Evolutionary conservation across 208 protist genomes (phyloP).

Genomic region (Crithidia expoeki): DNA sequence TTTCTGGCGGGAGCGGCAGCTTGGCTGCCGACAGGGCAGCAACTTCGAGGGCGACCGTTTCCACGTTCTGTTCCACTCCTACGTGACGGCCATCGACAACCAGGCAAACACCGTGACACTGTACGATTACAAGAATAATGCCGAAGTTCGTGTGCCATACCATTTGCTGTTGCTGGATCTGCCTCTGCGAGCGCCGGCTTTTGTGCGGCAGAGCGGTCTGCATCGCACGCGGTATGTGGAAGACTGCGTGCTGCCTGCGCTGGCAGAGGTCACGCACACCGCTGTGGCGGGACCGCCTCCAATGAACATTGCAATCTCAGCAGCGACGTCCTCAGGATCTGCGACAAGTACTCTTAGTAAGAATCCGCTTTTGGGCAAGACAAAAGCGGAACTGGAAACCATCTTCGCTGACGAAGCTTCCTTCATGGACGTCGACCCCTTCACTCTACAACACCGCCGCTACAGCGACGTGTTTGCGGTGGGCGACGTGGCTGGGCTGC

Average conservation of each 20-base stretch:
- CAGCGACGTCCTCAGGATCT: neutral
- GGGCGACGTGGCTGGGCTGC: slow-evolving; percentile 82
- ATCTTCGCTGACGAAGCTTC: slow-evolving; percentile 44
- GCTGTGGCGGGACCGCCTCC: neutral
- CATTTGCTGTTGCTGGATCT: slow-evolving; percentile 77
- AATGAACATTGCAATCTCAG: neutral
- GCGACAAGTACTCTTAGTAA: neutral
- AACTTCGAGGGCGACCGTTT: slow-evolving; percentile 22
- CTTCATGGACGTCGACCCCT: slow-evolving; percentile 78
- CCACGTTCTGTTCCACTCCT: slow-evolving; percentile 47
- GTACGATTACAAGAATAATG: slow-evolving; percentile 72
- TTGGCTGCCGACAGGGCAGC: slow-evolving; percentile 5
- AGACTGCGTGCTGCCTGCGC: slow-evolving; percentile 32
- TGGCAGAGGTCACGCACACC: slow-evolving; percentile 4
- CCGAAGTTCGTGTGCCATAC: slow-evolving; percentile 58
- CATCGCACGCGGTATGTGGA: slow-evolving; percentile 41
- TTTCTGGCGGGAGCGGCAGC: slow-evolving; percentile 63
- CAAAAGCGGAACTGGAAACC: slow-evolving; percentile 9
- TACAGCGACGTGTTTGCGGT: slow-evolving; percentile 83
- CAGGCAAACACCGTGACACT: slow-evolving; percentile 47
- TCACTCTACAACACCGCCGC: slow-evolving; percentile 75
- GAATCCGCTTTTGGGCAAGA: slow-evolving; percentile 13
- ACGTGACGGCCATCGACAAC: slow-evolving; percentile 58
- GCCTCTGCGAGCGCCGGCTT: slow-evolving; percentile 65
- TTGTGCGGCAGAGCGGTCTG: slow-evolving; percentile 72